These are phyloP conservation scores for Yarrowia sp. DNA, from an alignment of 805 yeast genomes.

Conservation along the genomic window DNA sequence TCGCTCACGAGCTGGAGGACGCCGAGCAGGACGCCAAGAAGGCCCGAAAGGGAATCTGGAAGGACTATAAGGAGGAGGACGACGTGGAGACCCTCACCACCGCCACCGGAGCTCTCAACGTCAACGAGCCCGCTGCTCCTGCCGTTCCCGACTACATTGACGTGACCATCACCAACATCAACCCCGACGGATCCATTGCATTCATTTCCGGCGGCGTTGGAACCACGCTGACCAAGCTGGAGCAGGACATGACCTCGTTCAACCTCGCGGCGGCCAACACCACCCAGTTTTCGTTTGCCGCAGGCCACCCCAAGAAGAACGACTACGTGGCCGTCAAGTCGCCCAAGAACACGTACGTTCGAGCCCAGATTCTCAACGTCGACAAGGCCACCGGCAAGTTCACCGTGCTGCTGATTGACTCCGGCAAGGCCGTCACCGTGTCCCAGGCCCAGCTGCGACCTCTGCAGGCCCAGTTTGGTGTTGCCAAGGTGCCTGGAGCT, in stretches of 20 bases:
- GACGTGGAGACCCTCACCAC: conserved; percentile 41
- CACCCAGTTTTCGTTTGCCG: conserved; percentile 44
- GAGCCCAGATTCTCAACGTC: conserved; percentile 60
- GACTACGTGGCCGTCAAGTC: conserved; percentile 62
- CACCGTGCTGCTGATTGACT: conserved; percentile 66
- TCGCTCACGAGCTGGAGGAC: conserved; percentile 58
- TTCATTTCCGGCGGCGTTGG: conserved; percentile 44
- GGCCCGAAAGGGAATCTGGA: conserved; percentile 70
- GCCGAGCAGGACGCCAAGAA: conserved; percentile 70
- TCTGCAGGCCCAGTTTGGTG: conserved; percentile 55
- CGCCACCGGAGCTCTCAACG: conserved; percentile 16
- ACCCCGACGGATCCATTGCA: conserved; percentile 46
- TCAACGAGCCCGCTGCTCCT: conserved; percentile 41
- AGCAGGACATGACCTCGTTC: conserved; percentile 45
- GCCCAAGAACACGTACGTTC: conserved; percentile 61
- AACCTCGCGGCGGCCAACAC: conserved; percentile 49
- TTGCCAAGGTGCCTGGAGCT: conserved; percentile 56
- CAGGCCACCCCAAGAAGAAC: conserved; percentile 55
- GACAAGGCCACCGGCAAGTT: conserved; percentile 56
- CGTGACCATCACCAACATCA: conserved; percentile 48
- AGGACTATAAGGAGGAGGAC: conserved; percentile 40
- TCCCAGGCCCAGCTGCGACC: conserved; percentile 56
- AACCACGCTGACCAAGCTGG: conserved; percentile 42
- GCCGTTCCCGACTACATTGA: conserved; percentile 49
- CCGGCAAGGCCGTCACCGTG: conserved; percentile 62